Conservation (phyloP, 805 yeast species). For the Wickerhamomyces xylosicus region DNA sequence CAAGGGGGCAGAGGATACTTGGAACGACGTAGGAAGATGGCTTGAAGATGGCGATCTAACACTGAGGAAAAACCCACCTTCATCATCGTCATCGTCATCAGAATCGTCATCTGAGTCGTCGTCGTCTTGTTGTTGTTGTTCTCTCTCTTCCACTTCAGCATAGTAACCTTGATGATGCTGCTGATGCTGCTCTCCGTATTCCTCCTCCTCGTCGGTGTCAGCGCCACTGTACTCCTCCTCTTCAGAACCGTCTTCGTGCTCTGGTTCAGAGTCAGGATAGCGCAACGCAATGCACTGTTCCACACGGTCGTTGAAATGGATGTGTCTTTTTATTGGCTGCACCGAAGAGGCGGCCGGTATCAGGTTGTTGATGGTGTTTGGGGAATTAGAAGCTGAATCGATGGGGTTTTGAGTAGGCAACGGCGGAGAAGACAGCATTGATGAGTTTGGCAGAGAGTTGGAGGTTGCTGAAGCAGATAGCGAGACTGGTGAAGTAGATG, state of each 20-base stretch:
- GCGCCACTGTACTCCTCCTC: slow-evolving; percentile 17
- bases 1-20: slow-evolving; percentile 1
- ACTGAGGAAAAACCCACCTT: slow-evolving; percentile 59
- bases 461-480: neutral
- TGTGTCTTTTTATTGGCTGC: slow-evolving; percentile 37
- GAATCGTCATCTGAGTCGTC: slow-evolving; percentile 19
- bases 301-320: slow-evolving; percentile 90
- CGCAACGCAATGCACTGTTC: slow-evolving; percentile 82
- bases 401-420: neutral
- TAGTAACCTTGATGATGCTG: slow-evolving; percentile 18
- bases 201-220: slow-evolving; percentile 18
- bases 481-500: neutral
- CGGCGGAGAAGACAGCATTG: neutral
- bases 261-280: slow-evolving; percentile 14
- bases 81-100: slow-evolving; percentile 41
- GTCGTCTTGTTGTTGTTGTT: neutral
- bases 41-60: slow-evolving; percentile 34
- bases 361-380: neutral
- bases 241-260: slow-evolving; percentile 18
- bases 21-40: slow-evolving; percentile 5
- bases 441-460: neutral
- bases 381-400: neutral
- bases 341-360: neutral
- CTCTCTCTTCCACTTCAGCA: slow-evolving; percentile 2
- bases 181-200: slow-evolving; percentile 44